Conservation (phyloP, 805 yeast genomes). For the Barnettozyma populi region DNA sequence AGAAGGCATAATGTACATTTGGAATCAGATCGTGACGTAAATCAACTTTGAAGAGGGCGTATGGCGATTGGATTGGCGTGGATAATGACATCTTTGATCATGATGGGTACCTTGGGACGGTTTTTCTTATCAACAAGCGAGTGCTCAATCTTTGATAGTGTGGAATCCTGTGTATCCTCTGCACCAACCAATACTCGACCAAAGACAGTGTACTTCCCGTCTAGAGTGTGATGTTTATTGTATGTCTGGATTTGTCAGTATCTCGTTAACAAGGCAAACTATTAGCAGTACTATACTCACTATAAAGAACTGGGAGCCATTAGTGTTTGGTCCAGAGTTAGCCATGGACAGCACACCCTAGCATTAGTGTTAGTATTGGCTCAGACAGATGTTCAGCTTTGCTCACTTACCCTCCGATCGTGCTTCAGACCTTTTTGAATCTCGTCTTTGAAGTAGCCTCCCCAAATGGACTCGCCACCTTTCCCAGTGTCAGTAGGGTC, state of each 20-base stretch:
- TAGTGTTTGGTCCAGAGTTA: slow-evolving; percentile 61
- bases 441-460: slow-evolving; percentile 77
- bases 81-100: slow-evolving; percentile 29
- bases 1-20: slow-evolving; percentile 4
- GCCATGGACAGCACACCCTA: slow-evolving; percentile 64
- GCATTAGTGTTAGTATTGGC: background rate
- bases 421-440: slow-evolving; percentile 58
- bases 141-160: slow-evolving; percentile 25
- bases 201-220: slow-evolving; percentile 64
- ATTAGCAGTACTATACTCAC: slow-evolving; percentile 22
- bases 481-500: slow-evolving; percentile 74
- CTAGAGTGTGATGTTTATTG: slow-evolving; percentile 76
- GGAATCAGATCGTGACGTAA: background rate
- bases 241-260: slow-evolving; percentile 46
- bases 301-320: slow-evolving; percentile 66
- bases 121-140: slow-evolving; percentile 30
- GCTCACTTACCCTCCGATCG: slow-evolving; percentile 57
- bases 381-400: no score
- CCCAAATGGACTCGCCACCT: slow-evolving; percentile 79
- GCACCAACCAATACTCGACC: slow-evolving; percentile 65
- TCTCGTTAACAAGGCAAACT: background rate
- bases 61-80: slow-evolving; percentile 41
- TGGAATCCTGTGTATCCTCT: slow-evolving; percentile 24
- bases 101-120: slow-evolving; percentile 29
- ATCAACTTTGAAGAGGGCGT: background rate